Percentiles rank a stretch among this genome's conserved stretches.
Conservation (phyloP, 306 rosid genomes). For the Corylus heterophylla region DNA sequence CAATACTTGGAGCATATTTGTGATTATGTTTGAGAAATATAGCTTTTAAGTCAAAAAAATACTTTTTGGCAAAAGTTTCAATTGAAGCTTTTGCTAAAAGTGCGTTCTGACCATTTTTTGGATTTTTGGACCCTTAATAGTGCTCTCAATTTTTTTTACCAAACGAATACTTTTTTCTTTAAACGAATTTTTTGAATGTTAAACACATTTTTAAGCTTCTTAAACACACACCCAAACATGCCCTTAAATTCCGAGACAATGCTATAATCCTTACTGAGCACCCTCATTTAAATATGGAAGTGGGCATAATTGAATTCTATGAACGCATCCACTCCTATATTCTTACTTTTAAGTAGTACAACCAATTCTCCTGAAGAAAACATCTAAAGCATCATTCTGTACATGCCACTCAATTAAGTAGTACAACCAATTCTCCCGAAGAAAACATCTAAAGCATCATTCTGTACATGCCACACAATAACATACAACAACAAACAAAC, state of each 20-base stretch:
- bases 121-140: too few relatives aligned
- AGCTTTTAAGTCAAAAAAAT: too few relatives aligned
- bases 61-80: too few relatives aligned
- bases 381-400: background rate
- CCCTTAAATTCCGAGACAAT: background rate
- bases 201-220: too few relatives aligned
- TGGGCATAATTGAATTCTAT: background rate
- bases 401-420: slow-evolving; percentile 3
- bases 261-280: background rate
- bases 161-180: too few relatives aligned
- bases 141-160: too few relatives aligned
- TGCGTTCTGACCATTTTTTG: too few relatives aligned
- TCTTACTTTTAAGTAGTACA: background rate
- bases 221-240: too few relatives aligned
- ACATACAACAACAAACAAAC: slow-evolving; percentile 22
- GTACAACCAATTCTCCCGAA: too few relatives aligned
- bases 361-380: background rate
- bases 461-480: background rate
- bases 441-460: background rate
- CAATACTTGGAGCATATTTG: background rate
- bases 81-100: too few relatives aligned
- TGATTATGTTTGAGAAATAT: too few relatives aligned
- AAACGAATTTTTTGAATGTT: too few relatives aligned
- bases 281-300: background rate
- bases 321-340: slow-evolving; percentile 6